Percentiles rank a stretch among this genome's conserved stretches.
Evolutionary conservation across 2,329 filamentous ascomycete species (phyloP).

Genomic region (Penicillium thymicola): DNA sequence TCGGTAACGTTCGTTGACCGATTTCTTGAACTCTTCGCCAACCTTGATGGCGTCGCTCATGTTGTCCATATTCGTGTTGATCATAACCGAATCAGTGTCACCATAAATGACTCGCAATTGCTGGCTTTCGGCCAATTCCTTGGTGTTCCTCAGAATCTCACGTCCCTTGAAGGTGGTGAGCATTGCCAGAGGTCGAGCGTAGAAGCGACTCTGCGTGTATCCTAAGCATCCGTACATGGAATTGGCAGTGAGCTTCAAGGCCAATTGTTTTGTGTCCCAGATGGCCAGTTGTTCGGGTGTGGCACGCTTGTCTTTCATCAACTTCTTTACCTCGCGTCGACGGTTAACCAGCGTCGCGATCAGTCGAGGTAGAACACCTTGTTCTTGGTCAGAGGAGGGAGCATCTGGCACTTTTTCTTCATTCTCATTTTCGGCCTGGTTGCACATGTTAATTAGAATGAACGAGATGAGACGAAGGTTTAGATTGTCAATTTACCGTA

Average conservation of each 20-base stretch:
- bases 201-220: slow-evolving; percentile 95
- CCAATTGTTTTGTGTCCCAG: slow-evolving; percentile 98
- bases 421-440: slow-evolving; percentile 59
- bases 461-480: not conserved
- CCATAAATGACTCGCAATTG: slow-evolving; percentile 95
- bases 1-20: slow-evolving; percentile 90
- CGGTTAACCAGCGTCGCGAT: slow-evolving; percentile 89
- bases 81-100: slow-evolving; percentile 99
- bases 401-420: slow-evolving; percentile 89
- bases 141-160: slow-evolving; percentile 94
- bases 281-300: slow-evolving; percentile 83
- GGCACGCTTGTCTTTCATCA: slow-evolving; percentile 93
- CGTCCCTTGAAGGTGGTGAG: slow-evolving; percentile 96
- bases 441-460: slow-evolving; percentile 17
- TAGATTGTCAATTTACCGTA: slow-evolving; percentile 53
- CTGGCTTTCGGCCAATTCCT: slow-evolving; percentile 88
- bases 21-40: slow-evolving; percentile 89
- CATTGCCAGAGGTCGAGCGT: slow-evolving; percentile 89
- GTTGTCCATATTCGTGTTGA: slow-evolving; percentile 96
- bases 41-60: slow-evolving; percentile 87
- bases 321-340: slow-evolving; percentile 84
- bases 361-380: slow-evolving; percentile 82
- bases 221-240: slow-evolving; percentile 99
- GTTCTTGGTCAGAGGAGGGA: slow-evolving; percentile 66
- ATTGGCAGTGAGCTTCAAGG: slow-evolving; percentile 94